Percentiles rank a stretch among this genome's conserved stretches.
Conservation (phyloP, 345 rosid genomes). For the Eucalyptus melliodora region DNA sequence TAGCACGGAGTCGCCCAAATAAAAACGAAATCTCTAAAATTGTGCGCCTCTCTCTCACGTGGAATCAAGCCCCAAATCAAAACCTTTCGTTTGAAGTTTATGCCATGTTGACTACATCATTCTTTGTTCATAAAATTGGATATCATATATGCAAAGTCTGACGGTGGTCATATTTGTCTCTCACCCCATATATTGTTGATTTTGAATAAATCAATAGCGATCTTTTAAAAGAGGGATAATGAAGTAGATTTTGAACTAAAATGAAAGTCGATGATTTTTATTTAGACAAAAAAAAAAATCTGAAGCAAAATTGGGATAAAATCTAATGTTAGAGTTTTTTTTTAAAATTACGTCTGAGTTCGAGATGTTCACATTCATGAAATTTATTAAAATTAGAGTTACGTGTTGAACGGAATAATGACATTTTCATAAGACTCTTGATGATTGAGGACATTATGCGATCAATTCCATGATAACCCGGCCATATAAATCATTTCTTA, state of each 20-base stretch:
- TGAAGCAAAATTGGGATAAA: too few species aligned
- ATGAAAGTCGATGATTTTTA: too few species aligned
- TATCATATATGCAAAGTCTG: neutral
- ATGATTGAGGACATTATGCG: neutral
- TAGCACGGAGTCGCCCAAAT: neutral
- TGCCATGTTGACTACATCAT: neutral
- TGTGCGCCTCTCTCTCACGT: neutral
- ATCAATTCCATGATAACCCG: too few species aligned
- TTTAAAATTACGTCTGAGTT: fast-evolving
- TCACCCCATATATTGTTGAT: too few species aligned
- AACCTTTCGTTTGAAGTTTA: neutral
- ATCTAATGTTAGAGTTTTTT: too few species aligned
- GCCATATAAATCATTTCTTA: neutral
- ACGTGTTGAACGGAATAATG: too few species aligned
- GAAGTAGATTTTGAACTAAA: too few species aligned
- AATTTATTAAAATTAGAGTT: too few species aligned
- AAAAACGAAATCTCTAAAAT: neutral
- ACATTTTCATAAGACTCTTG: neutral
- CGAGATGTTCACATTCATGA: too few species aligned
- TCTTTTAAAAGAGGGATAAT: too few species aligned
- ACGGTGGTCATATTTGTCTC: neutral
- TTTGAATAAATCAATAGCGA: too few species aligned
- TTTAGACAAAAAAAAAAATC: too few species aligned
- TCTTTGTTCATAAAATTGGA: neutral
- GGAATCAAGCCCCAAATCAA: neutral